Conservation (phyloP, 192 early-diverging fungal genomes). For the Coemansia sp. region DNA sequence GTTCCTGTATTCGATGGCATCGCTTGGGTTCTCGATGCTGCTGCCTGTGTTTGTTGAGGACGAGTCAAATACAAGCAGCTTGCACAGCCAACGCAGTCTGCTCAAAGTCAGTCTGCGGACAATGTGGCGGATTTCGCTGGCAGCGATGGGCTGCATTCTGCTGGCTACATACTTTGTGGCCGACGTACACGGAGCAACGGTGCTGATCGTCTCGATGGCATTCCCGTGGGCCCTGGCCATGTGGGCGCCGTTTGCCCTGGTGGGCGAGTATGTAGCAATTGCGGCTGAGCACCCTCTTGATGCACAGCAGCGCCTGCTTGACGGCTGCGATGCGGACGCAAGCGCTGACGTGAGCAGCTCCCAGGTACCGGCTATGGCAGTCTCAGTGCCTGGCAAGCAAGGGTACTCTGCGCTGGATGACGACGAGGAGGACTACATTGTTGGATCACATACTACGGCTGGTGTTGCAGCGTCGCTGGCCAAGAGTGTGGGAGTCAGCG, state of each 20-base stretch:
- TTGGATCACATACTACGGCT: conserved; percentile 16
- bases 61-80: conserved; percentile 8
- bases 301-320: conserved; percentile 1
- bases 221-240: conserved; percentile 83
- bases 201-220: conserved; percentile 70
- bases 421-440: conserved; percentile 25
- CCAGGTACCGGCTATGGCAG: neutral
- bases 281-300: conserved; percentile 6
- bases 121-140: conserved; percentile 73
- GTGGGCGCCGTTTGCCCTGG: conserved; percentile 92
- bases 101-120: conserved; percentile 33
- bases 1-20: conserved; percentile 76
- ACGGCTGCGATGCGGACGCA: neutral
- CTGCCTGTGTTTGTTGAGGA: conserved; percentile 38
- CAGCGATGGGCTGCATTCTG: conserved; percentile 66
- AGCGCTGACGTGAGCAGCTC: neutral
- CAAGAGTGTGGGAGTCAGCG: conserved; percentile 1
- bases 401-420: conserved; percentile 1
- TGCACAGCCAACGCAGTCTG: conserved; percentile 5
- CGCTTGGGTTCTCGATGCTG: conserved; percentile 55
- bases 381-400: neutral
- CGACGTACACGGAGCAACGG: conserved; percentile 60
- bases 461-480: neutral
- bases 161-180: conserved; percentile 66
- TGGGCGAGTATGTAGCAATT: conserved; percentile 64